These are phyloP conservation scores for Oenanthe sinensis DNA, from an alignment of 129 eudicot species.

Conservation along the genomic window DNA sequence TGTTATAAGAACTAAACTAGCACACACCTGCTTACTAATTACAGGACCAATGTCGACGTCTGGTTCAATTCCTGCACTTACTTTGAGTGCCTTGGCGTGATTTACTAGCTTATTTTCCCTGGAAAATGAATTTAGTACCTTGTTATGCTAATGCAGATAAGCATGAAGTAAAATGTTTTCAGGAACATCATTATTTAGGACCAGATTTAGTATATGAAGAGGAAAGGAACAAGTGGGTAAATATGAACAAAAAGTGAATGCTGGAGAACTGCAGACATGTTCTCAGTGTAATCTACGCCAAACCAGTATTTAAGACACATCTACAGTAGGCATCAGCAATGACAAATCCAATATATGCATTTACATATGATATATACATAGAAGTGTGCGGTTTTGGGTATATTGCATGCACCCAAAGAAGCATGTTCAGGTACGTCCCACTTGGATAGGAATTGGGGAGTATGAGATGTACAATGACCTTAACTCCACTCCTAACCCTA, in stretches of 20 bases:
- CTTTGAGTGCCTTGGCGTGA: conserved; percentile 73
- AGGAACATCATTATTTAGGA: neutral
- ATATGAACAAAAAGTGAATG: too few relatives aligned
- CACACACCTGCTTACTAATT: conserved; percentile 63
- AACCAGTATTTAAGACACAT: too few relatives aligned
- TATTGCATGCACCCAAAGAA: neutral
- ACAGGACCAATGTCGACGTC: conserved; percentile 93
- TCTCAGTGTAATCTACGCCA: too few relatives aligned
- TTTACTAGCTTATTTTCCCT: conserved; percentile 85
- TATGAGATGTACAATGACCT: neutral
- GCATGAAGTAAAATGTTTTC: neutral
- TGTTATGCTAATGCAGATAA: neutral
- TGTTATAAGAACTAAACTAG: neutral
- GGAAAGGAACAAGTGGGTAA: neutral
- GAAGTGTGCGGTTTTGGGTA: neutral
- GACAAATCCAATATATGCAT: neutral
- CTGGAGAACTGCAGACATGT: too few relatives aligned
- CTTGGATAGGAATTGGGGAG: neutral
- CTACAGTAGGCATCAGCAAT: neutral
- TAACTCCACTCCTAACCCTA: neutral
- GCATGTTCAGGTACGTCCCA: neutral
- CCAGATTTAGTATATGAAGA: neutral
- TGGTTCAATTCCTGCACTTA: conserved; percentile 76
- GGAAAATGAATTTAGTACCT: conserved; percentile 1
- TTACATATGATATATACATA: neutral